Evolutionary conservation across 208 protist genomes (phyloP).

Genomic region (Trypanosoma boissoni): DNA sequence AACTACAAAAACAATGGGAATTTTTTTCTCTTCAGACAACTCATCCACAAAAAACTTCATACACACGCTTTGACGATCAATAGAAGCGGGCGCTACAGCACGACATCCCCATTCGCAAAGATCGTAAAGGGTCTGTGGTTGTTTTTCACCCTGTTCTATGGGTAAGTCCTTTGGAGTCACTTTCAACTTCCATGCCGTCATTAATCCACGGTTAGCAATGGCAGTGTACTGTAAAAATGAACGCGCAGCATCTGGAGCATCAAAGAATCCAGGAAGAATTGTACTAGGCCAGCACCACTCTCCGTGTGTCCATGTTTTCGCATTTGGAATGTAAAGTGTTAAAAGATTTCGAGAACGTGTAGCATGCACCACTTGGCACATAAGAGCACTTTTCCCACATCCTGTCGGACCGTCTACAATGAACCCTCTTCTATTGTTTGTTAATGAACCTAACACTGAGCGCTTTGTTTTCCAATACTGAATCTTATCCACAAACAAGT

Average conservation of each 20-base stretch:
- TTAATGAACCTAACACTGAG: slow-evolving; percentile 52
- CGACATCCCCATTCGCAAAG: slow-evolving; percentile 84
- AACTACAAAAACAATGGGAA: slow-evolving; percentile 85
- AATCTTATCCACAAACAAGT: slow-evolving; percentile 88
- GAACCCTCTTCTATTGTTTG: slow-evolving; percentile 66
- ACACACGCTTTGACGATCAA: slow-evolving; percentile 87
- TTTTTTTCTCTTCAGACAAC: slow-evolving; percentile 72
- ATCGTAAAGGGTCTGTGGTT: slow-evolving; percentile 68
- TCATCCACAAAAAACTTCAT: slow-evolving; percentile 92
- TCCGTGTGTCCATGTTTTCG: slow-evolving; percentile 86
- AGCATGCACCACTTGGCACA: slow-evolving; percentile 88
- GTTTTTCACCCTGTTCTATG: slow-evolving; percentile 70
- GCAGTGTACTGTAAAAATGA: slow-evolving; percentile 81
- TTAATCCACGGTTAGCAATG: slow-evolving; percentile 47
- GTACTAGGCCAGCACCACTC: slow-evolving; percentile 92
- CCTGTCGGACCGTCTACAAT: slow-evolving; percentile 87
- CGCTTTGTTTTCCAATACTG: slow-evolving; percentile 76
- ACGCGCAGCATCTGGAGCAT: slow-evolving; percentile 82
- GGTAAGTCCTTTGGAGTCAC: slow-evolving; percentile 83
- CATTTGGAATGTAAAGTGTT: slow-evolving; percentile 86
- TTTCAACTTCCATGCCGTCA: slow-evolving; percentile 64
- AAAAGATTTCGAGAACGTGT: slow-evolving; percentile 65
- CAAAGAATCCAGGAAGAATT: slow-evolving; percentile 90
- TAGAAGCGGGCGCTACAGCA: slow-evolving; percentile 72
- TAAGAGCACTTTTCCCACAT: slow-evolving; percentile 84